A percentile compares a stretch with the other conserved stretches of the same genome.
These are phyloP conservation scores for Silybum marianum DNA, from an alignment of 129 eudicot species.

Conservation along the genomic window DNA sequence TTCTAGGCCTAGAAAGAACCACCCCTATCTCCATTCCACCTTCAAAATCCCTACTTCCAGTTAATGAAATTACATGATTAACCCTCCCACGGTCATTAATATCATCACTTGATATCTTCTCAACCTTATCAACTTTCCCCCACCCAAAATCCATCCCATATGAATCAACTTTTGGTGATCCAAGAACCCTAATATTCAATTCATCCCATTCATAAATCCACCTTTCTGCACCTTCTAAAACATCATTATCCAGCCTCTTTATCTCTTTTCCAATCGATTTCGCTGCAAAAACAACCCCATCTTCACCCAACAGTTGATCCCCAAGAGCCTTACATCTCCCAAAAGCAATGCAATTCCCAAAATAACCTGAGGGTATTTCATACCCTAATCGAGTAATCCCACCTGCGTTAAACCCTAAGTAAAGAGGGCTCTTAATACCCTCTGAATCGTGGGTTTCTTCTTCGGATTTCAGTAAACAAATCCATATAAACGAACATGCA, in stretches of 20 bases:
- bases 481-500: slow-evolving; percentile 44
- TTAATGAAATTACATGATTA: slow-evolving; percentile 30
- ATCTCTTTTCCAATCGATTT: slow-evolving; percentile 45
- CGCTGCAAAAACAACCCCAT: slow-evolving; percentile 44
- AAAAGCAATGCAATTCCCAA: slow-evolving; percentile 51
- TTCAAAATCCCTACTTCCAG: slow-evolving; percentile 38
- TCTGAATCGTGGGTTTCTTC: neutral
- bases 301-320: slow-evolving; percentile 32
- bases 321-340: slow-evolving; percentile 37
- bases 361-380: slow-evolving; percentile 34
- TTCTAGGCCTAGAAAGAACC: slow-evolving; percentile 29
- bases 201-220: slow-evolving; percentile 51
- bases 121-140: slow-evolving; percentile 48
- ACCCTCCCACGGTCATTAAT: slow-evolving; percentile 6
- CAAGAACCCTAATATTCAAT: slow-evolving; percentile 40
- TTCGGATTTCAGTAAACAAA: slow-evolving; percentile 33
- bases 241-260: slow-evolving; percentile 38
- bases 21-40: slow-evolving; percentile 59
- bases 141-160: slow-evolving; percentile 55
- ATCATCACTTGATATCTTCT: slow-evolving; percentile 37
- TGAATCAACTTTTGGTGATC: slow-evolving; percentile 57
- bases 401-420: slow-evolving; percentile 54
- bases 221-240: slow-evolving; percentile 39
- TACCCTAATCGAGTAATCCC: slow-evolving; percentile 43
- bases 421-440: neutral